phyloP scores from a whole-genome alignment of 2,329 filamentous ascomycete genomes.

The Fusarium pilosicola region DNA sequence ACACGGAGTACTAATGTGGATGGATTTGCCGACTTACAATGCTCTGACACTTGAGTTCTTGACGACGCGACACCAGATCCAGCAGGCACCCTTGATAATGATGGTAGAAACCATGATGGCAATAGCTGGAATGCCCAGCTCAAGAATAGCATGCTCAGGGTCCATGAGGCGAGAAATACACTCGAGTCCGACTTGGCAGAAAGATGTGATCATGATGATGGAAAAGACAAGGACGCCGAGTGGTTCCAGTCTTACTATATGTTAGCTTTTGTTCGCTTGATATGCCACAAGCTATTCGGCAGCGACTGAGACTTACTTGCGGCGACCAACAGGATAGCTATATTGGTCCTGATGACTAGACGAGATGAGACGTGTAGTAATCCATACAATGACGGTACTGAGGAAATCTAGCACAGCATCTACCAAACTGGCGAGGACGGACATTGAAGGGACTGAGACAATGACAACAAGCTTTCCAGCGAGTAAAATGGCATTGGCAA shows the following conservation, averaged over 20 bases:
- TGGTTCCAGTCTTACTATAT: conserved; percentile 71
- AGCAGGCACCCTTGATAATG: conserved; percentile 82
- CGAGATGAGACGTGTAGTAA: conserved; percentile 76
- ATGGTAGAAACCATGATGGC: conserved; percentile 85
- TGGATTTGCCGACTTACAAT: conserved; percentile 58
- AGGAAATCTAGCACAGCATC: conserved; percentile 85
- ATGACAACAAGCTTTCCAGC: conserved; percentile 82
- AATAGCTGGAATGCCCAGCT: conserved; percentile 77
- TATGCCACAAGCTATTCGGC: background rate
- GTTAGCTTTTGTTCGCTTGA: conserved; percentile 28
- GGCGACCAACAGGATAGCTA: conserved; percentile 80
- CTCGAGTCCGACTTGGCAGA: conserved; percentile 79
- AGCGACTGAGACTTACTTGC: conserved; percentile 52
- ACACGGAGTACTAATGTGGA: background rate
- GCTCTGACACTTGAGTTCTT: conserved; percentile 89
- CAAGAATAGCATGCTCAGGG: conserved; percentile 73
- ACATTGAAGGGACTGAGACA: conserved; percentile 81
- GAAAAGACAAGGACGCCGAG: conserved; percentile 85
- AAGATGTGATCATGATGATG: conserved; percentile 87
- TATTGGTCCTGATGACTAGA: conserved; percentile 75
- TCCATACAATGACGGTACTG: conserved; percentile 83
- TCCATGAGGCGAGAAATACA: conserved; percentile 72
- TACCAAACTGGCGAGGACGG: conserved; percentile 81
- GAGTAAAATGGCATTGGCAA: conserved; percentile 80
- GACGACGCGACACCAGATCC: conserved; percentile 88